phyloP scores from a whole-genome alignment of 352 stramenopile genomes.

The Thalassiosira allenii region DNA sequence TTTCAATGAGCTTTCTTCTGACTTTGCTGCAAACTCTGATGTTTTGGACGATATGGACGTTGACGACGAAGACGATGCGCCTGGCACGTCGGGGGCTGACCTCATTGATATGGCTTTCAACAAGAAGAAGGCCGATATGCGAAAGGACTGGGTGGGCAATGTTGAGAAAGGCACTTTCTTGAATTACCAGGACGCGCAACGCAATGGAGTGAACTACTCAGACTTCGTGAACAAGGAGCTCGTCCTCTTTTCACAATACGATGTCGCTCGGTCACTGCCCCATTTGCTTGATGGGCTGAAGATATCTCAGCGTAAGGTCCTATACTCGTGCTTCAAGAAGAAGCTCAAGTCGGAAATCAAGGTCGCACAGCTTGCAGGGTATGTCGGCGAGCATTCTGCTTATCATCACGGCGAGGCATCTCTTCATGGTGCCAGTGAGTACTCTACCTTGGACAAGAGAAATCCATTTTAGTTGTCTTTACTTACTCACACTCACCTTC shows the following conservation, averaged over 20 bases:
- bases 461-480: too few relatives aligned
- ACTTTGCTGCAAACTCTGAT: slow-evolving; percentile 20
- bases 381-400: slow-evolving; percentile 93
- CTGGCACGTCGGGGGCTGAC: slow-evolving; percentile 87
- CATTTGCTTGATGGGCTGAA: slow-evolving; percentile 97
- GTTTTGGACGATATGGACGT: slow-evolving; percentile 65
- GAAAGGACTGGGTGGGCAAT: slow-evolving; percentile 95
- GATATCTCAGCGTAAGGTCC: slow-evolving; percentile 96
- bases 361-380: slow-evolving; percentile 98
- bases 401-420: slow-evolving; percentile 99
- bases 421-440: slow-evolving; percentile 90
- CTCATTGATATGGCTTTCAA: slow-evolving; percentile 99
- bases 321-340: slow-evolving; percentile 98
- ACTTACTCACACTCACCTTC: background rate
- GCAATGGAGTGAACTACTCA: slow-evolving; percentile 90
- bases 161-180: slow-evolving; percentile 92
- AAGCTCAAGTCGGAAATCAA: slow-evolving; percentile 99
- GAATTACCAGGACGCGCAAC: slow-evolving; percentile 89
- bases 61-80: slow-evolving; percentile 53
- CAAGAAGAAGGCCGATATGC: slow-evolving; percentile 95
- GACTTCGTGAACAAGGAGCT: slow-evolving; percentile 99
- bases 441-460: too few relatives aligned
- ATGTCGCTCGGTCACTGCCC: slow-evolving; percentile 96
- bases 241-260: slow-evolving; percentile 97
- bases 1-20: slow-evolving; percentile 52